Percentiles rank a stretch among this genome's conserved stretches.
Conservation (phyloP, 129 eudicot genomes). For the Ambrosia artemisiifolia region DNA sequence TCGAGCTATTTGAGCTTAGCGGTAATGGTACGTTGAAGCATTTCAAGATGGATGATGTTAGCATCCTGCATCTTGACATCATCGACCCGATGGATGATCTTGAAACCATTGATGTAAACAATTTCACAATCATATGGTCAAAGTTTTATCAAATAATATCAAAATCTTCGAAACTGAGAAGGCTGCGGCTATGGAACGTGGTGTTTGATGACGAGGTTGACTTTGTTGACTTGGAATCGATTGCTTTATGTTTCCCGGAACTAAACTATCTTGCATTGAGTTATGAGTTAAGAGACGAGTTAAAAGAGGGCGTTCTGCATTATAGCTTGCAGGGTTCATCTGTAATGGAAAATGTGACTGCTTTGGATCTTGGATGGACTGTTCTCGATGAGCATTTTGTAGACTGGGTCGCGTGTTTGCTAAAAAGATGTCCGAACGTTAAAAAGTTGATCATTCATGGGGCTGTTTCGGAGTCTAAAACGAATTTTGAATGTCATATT, state of each 20-base stretch:
- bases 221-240: constrained; percentile 62
- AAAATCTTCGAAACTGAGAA: constrained; percentile 56
- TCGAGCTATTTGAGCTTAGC: constrained; percentile 63
- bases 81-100: constrained; percentile 64
- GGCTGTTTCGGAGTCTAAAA: constrained; percentile 56
- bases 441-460: constrained; percentile 62
- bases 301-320: constrained; percentile 52
- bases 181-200: constrained; percentile 71
- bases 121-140: constrained; percentile 74
- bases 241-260: constrained; percentile 58
- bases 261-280: constrained; percentile 56
- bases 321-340: constrained; percentile 52
- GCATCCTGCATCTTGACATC: constrained; percentile 73
- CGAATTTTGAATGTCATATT: constrained; percentile 60
- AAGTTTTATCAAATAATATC: constrained; percentile 77
- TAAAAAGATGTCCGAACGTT: constrained; percentile 53
- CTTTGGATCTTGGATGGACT: constrained; percentile 79
- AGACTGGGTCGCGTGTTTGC: constrained; percentile 56
- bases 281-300: constrained; percentile 60
- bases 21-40: constrained; percentile 66
- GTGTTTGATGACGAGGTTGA: constrained; percentile 82
- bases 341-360: constrained; percentile 49
- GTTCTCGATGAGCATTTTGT: constrained; percentile 57
- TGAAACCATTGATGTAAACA: constrained; percentile 66
- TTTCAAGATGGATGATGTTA: constrained; percentile 73